Evolutionary conservation across 163 green algal species (phyloP), one percentile per base, ranked within the genome.

Genomic region (Volvox carteri): DNA sequence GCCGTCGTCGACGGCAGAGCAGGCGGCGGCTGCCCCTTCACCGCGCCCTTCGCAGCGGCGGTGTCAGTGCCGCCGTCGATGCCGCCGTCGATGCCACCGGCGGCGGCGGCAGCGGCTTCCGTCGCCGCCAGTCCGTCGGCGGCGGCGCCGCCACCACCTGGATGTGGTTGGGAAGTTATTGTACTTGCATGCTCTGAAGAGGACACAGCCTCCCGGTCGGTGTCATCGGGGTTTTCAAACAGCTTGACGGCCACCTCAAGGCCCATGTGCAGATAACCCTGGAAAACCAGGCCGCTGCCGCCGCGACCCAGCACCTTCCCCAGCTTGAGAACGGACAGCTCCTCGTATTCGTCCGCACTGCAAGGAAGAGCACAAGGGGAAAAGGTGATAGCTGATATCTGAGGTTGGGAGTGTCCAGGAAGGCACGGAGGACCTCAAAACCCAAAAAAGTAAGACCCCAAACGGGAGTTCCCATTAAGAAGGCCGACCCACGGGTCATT

Each of bases 191-290:
- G 41, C 12, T 88, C 83, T 19, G 14, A 12, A 0, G 68, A 21
- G 1, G 68, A 60, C 6, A 68, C 8, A 4, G 67, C 21, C 23
- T 88, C 83, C 1, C 48, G 67, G 68, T 88, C 83, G 35, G 83
- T 81, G 67, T 88, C 84, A n/a, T 89, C 84, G 1, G 84, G 84
- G 72, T 84, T 89, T 42, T 89, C 84, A 52, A 89, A 84, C 41
- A 89, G 72, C 70, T 89, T 89, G 4, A 89, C 72, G 5, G 84
- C 84, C 11, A 89, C 84, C 72, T 89, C 84, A 70, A 89, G 70
- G 9, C 84, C 84, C 25, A 88, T 50, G 41, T 89, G 84, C n/a
- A 89, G 72, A 23, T 84, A 84, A 41, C 84, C 84, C 54, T 89
- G 70, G 54, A 89, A 89, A 52, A 89, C 84, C n/a, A 89, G 72